Base-by-base conservation (phyloP, 2,329 filamentous ascomycete species). In the Teratosphaeria nubilosa region DNA sequence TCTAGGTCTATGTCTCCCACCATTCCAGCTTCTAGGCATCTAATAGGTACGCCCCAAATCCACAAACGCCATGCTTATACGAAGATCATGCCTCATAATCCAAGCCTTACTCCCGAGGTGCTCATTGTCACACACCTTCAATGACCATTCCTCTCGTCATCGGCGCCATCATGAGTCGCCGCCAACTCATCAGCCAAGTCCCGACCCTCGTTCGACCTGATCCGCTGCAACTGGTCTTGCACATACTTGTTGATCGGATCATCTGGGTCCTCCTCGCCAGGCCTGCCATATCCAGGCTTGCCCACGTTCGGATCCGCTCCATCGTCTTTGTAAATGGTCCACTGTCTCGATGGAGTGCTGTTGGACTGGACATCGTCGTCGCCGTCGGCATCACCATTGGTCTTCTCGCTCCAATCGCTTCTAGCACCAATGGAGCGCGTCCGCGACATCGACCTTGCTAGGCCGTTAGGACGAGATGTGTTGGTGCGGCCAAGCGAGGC, bases 241-340 rank as follows among this genome's bases (percentile, higher is more conserved):
- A 96, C 87, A 71, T 95, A 96, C 63, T 84, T 82, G 60, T 89
- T 86, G 68, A 95, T 83, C 64, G 94, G 88, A 57, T 82, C 78
- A 66, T 73, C 70, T 34, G 69, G 72, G 61, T 72, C 72, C 14
- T 72, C 68, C 56, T 68, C 57, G 16, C 69, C 30, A 20, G 48
- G 54, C 31, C 50, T 48, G 20, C 41, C 41, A 22, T 48, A 24
- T 5, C 41, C 41, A 22, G 64, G 68, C 65, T 64, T 69, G 51
- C 60, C 63, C 7, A 58, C 63, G 25, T 62, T 68, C 55, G 57
- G 58, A 3, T 70, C 82, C n/a, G n/a, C 20, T n/a, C 51, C 51
- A n/a, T 81, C 78, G 51, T 80, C 75, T 13, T 82, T 76, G 55
- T 80, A 76, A 51, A 84, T 81, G 5, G 75, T 72, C 66, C 74